Conservation (phyloP, 1,284 basidiomycete genomes). For the Volvariella volvacea region DNA sequence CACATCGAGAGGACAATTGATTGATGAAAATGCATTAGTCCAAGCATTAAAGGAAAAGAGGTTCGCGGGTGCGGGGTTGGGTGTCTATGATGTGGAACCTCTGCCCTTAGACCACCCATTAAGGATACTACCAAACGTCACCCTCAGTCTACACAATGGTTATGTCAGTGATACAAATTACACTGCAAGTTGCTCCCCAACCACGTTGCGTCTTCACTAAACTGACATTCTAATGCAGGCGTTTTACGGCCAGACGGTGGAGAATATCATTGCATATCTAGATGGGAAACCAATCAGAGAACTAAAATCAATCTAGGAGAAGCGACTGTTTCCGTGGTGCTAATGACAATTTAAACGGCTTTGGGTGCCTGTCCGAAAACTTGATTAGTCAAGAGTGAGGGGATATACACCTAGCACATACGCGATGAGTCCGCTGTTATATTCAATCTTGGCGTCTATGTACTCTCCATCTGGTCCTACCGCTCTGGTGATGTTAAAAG, state of each 20-base stretch:
- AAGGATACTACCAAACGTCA: conserved; percentile 43
- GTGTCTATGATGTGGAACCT: conserved; percentile 60
- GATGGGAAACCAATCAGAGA: conserved; percentile 24
- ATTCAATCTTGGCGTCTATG: no score
- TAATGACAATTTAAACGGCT: no score
- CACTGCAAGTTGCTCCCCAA: conserved; percentile 33
- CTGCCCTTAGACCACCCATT: conserved; percentile 51
- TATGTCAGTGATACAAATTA: conserved; percentile 49
- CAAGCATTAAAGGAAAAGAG: conserved; percentile 39
- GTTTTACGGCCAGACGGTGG: conserved; percentile 40
- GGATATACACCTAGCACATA: no score
- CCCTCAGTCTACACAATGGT: conserved; percentile 54
- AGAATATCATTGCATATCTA: conserved; percentile 45
- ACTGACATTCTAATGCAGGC: conserved; percentile 15
- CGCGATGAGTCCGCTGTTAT: no score
- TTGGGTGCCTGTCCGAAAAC: no score
- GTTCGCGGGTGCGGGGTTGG: conserved; percentile 49
- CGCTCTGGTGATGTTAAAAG: no score
- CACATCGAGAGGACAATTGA: conserved; percentile 55
- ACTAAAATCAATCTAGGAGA: conserved; percentile 8
- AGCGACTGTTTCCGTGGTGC: no score
- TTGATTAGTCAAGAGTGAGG: no score
- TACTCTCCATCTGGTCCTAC: no score
- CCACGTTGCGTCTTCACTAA: not conserved
- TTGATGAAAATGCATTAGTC: conserved; percentile 49